Evolutionary conservation across 2,329 filamentous ascomycete species (phyloP), one percentile per base, ranked within the genome.

Genomic region (Pseudonectria foliicola): DNA sequence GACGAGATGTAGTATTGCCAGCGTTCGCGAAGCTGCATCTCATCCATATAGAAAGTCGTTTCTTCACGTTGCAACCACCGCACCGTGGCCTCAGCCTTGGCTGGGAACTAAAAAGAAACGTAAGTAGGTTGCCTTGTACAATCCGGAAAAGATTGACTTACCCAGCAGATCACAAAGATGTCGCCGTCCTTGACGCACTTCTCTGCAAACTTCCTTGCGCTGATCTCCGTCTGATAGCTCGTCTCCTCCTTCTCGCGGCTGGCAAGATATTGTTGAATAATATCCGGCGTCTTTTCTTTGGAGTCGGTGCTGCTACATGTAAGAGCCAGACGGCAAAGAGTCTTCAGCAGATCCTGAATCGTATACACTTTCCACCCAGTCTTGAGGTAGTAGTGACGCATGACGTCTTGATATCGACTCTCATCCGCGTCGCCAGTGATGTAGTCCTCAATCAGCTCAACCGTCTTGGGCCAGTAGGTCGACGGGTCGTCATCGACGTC

Each of bases 1-100:
- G 89, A 88, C 13, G 90, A 89, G 38, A 95, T 86, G 57, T 98
- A 98, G 64, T 93, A 94, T 50, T 90, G 85, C 92, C 92, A 98
- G 26, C 79, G 73, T 43, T 87, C 80, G 37, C 82, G 81, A 33
- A 80, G 76, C 54, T 92, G 83, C 68, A 95, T 82, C 48, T 95
- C 87, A 46, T 94, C 86, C 53, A 82, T 82, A 49, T 92, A 88
- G 57, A 95, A 87, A 0, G 94, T 83, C 27, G 77, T 79, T 47
- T 83, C 79, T 32, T 82, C 77, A 34, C 75, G 71, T 48, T 78
- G 75, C 32, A 83, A 62, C 71, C 77, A 80, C 29, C 86, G 85
- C 10, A 94, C 71, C 2, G 77, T 80, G 24, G 83, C 79, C 54
- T 84, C 77, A 40, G 72, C 73, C 45, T 73, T 75, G 13, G 66